Evolutionary conservation across 495 filamentous ascomycete species (phyloP).

Genomic region (Penicillium mononematosum): DNA sequence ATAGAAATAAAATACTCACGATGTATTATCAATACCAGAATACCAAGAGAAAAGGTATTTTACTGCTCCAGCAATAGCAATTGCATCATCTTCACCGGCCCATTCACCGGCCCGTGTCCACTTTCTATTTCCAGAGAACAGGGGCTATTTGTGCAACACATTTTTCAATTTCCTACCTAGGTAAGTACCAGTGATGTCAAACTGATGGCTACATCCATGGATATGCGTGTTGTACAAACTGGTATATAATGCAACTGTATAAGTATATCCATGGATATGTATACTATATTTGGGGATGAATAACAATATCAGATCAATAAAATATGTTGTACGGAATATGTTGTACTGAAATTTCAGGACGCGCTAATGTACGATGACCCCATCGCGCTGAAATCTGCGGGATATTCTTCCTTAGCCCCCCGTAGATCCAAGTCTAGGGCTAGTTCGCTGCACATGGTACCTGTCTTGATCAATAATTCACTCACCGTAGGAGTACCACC

Average conservation of each 20-base stretch:
- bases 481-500: slow-evolving; percentile 10
- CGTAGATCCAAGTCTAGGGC: slow-evolving; percentile 25
- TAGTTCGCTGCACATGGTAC: slow-evolving; percentile 15
- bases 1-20: neutral
- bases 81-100: slow-evolving; percentile 12
- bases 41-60: slow-evolving; percentile 2
- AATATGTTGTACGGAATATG: too few species aligned
- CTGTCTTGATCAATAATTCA: slow-evolving; percentile 22
- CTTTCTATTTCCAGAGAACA: slow-evolving; percentile 5
- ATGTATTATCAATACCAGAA: neutral
- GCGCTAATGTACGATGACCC: slow-evolving; percentile 25
- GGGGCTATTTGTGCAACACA: neutral
- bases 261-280: neutral
- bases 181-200: neutral
- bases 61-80: slow-evolving; percentile 10
- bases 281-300: neutral
- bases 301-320: slow-evolving; percentile 4
- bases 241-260: neutral
- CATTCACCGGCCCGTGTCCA: slow-evolving; percentile 10
- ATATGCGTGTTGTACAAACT: neutral
- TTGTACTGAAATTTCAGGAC: slow-evolving; percentile 4
- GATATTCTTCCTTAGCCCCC: slow-evolving; percentile 19
- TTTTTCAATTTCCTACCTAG: neutral
- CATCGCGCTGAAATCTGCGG: slow-evolving; percentile 22
- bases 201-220: neutral